Evolutionary conservation across 139 green algal genomes (phyloP).

Genomic region (Limnomonas spitsbergensis): DNA sequence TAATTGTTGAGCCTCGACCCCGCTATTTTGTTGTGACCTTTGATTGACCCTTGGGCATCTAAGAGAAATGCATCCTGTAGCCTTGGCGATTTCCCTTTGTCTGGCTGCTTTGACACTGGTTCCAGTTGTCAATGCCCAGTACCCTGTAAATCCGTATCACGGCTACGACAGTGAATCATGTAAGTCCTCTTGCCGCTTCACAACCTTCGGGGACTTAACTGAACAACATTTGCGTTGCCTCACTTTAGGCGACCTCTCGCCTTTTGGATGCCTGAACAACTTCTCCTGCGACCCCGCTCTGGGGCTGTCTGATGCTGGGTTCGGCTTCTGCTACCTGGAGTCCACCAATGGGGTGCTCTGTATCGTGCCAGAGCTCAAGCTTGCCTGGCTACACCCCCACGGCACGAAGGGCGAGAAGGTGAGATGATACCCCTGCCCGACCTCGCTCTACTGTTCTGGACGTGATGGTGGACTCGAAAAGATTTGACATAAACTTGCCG

Average conservation of each 20-base stretch:
- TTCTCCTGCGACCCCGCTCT: slow-evolving; percentile 14
- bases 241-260: slow-evolving; percentile 1
- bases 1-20: too few relatives aligned
- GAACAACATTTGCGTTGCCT: too few relatives aligned
- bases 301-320: slow-evolving; percentile 10
- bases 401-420: slow-evolving; percentile 1
- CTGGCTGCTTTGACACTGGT: too few relatives aligned
- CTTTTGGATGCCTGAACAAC: slow-evolving; percentile 6
- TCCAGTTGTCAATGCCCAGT: slow-evolving; percentile 1
- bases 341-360: background rate
- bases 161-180: background rate
- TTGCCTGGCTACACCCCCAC: slow-evolving; percentile 1
- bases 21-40: too few relatives aligned
- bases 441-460: background rate
- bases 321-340: slow-evolving; percentile 10
- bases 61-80: too few relatives aligned
- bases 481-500: too few relatives aligned
- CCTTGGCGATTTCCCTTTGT: too few relatives aligned
- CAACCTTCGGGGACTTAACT: too few relatives aligned
- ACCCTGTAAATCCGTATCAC: background rate
- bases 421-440: background rate
- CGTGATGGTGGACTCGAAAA: too few relatives aligned
- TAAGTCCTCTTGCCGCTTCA: background rate
- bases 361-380: background rate
- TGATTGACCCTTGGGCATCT: too few relatives aligned